Percentiles rank a stretch among this genome's conserved stretches.
These are phyloP conservation scores for Lipomyces oligophaga DNA, from an alignment of 805 yeast species.

Conservation along the genomic window DNA sequence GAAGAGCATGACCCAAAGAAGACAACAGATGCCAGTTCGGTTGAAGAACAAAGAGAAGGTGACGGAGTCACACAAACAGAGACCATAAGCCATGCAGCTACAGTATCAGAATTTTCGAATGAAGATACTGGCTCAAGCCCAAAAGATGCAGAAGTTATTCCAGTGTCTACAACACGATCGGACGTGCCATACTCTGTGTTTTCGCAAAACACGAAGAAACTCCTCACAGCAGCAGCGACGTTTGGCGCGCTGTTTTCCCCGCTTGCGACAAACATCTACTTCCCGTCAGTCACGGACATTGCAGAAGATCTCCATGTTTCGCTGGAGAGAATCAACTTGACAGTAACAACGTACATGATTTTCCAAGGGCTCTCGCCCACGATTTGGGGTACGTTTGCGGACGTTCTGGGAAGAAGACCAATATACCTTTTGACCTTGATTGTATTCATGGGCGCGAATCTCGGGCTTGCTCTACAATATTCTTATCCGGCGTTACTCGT, in stretches of 20 bases:
- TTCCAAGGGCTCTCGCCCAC: slow-evolving; percentile 77
- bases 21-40: no score
- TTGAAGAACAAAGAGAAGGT: no score
- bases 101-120: no score
- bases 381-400: slow-evolving; percentile 63
- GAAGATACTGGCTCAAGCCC: no score
- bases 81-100: no score
- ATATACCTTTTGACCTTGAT: slow-evolving; percentile 52
- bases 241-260: slow-evolving; percentile 62
- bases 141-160: no score
- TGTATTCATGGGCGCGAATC: slow-evolving; percentile 56
- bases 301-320: slow-evolving; percentile 52
- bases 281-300: slow-evolving; percentile 68
- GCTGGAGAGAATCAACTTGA: slow-evolving; percentile 58
- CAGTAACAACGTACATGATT: slow-evolving; percentile 70
- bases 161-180: slow-evolving; percentile 3
- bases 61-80: no score
- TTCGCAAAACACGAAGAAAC: slow-evolving; percentile 7
- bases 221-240: slow-evolving; percentile 36
- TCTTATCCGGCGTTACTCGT: slow-evolving; percentile 56
- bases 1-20: no score
- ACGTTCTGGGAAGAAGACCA: slow-evolving; percentile 69
- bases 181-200: slow-evolving; percentile 20
- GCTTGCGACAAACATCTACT: slow-evolving; percentile 70
- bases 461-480: slow-evolving; percentile 59